Evolutionary conservation across 768 basidiomycete genomes (phyloP).

Genomic region (Lactarius pseudohatsudake): DNA sequence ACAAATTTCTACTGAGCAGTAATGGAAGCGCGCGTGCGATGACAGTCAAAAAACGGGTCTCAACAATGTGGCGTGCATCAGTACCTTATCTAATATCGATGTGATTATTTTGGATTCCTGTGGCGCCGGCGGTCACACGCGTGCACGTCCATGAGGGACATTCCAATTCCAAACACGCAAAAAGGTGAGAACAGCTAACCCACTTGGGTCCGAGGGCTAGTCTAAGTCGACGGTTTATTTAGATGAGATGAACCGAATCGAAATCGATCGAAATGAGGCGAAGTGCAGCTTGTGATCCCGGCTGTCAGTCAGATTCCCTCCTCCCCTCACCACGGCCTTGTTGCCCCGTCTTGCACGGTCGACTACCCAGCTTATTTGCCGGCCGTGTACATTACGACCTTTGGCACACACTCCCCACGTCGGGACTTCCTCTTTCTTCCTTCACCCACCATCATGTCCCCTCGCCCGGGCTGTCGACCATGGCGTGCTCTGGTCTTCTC

Average conservation of each 20-base stretch:
- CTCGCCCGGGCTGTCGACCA: constrained; percentile 34
- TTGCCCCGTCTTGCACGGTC: background rate
- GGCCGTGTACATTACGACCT: constrained; percentile 9
- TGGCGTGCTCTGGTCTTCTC: constrained; percentile 31
- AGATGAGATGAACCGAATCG: background rate
- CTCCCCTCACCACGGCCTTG: background rate
- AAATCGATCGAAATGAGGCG: background rate
- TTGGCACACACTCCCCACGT: background rate
- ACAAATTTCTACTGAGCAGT: constrained; percentile 31
- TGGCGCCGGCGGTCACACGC: background rate
- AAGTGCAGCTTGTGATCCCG: background rate
- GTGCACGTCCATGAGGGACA: background rate
- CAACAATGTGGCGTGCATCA: background rate
- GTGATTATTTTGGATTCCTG: background rate
- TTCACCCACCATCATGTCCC: constrained; percentile 25
- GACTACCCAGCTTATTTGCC: background rate
- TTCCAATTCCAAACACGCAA: background rate
- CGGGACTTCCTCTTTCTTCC: constrained; percentile 24
- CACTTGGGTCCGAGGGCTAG: background rate
- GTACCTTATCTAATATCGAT: background rate
- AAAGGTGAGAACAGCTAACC: background rate
- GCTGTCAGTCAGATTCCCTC: background rate
- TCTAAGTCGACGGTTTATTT: background rate
- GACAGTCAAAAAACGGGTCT: no score
- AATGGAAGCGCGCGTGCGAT: background rate